Evolutionary conservation across 2,329 filamentous ascomycete genomes (phyloP), one percentile per base, ranked within the genome.

Genomic region (Botryosphaeria agaves): DNA sequence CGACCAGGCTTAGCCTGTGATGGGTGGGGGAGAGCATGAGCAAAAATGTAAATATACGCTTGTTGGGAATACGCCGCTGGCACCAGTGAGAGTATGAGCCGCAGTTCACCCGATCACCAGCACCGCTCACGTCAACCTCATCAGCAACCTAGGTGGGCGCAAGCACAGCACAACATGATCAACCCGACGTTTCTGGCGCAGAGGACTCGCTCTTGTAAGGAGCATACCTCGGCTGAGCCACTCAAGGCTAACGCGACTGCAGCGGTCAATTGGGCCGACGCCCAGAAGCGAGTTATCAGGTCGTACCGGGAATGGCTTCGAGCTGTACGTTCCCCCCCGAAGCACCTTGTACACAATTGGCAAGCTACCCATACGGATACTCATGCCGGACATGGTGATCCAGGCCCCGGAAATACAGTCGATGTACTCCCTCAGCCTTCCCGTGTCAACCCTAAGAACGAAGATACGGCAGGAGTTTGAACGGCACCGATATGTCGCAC

Each of bases 381-480:
- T 7, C 4, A 14, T 5, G 8, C 26, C n/a, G 20, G 18, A 25
- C 28, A 18, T 30, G 27, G 21, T 37, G 12, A 15, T 26, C 33
- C 53, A 98, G 89, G 84, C 84, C 24, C 87, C 89, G 37, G 85
- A 95, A 55, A 87, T 98, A 51, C 89, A 95, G 58, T 79, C 74
- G 38, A 93, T 95, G 83, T 98, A 98, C 72, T 80, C 79, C 38
- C 65, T 98, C 49, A 82, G 81, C 52, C 72, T 92, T 50, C 84
- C 87, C 31, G 75, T 94, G 31, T 80, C 87, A 24, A 67, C 71
- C 39, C 76, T 98, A 52, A 80, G 89, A 45, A 91, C 87, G 35
- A 87, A 91, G 62, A 79, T 95, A 55, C 73, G 89, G 53, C 80
- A 95, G 61, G 85, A 98, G 54, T 98, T 94, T 53, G 89, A 98